Evolutionary conservation across 1,284 basidiomycete species (phyloP), one percentile per base, ranked within the genome.

Genomic region (Caloboletus firmus): DNA sequence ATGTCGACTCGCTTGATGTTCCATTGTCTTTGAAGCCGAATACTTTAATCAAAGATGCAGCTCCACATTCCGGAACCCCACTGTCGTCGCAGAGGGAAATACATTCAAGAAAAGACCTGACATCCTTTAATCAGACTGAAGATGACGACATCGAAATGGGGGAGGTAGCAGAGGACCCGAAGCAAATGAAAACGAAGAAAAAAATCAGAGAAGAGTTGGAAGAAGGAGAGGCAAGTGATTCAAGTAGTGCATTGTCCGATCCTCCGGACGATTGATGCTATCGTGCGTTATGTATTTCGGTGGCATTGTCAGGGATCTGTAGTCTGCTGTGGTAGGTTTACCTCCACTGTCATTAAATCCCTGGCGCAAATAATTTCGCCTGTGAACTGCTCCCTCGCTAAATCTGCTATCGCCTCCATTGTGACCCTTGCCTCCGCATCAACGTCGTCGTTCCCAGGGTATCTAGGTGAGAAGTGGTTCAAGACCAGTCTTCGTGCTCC

Each of bases 381-480:
- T 4, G 73, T 73, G 61, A 78, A 89, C 58, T 79, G 75, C 45
- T 66, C 62, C 54, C 73, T 76, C 22, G 89, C 89, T 57, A 88
- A 63, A 31, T 64, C 60, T 32, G 74, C 75, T 59, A 91, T 89
- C 5, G 77, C 81, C 22, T 73, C 68, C 88, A 91, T 90, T 4
- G 82, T 74, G 45, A 58, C 65, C 51, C 71, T 74, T 0, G 85
- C 74, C 20, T 76, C 75, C 34, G 74, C 73, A 51, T 79, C 72
- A 1, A 74, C 68, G 59, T 84, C 76, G 53, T 80, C 76, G 60
- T 81, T 75, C 13, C 83, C 83, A 1, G 79, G 72, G 64, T 86
- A 86, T 53, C 82, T 75, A 22, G 87, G 72, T 41, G 87, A 90
- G 66, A 96, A 95, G 69, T 97, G 94, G 66, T 95, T 97, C 55